phyloP scores from a whole-genome alignment of 805 yeast species.

The Kluyveromyces wickerhamii region DNA sequence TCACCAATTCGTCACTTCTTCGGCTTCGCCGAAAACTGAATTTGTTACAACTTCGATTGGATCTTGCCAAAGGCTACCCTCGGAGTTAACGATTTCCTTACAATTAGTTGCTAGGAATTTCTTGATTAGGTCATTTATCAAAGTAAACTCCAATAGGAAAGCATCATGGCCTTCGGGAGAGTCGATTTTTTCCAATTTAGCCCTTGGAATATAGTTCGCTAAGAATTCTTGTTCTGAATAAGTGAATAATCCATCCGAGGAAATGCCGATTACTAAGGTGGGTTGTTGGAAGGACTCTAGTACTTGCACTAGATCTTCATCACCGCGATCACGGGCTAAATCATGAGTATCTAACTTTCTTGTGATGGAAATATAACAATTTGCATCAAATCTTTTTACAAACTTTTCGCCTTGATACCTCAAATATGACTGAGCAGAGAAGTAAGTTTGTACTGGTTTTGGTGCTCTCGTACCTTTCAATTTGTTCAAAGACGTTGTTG shows the following conservation, averaged over 20 bases:
- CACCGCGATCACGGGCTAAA: constrained; percentile 64
- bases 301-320: constrained; percentile 36
- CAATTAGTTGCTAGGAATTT: constrained; percentile 54
- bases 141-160: constrained; percentile 78
- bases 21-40: constrained; percentile 89
- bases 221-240: constrained; percentile 83
- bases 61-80: constrained; percentile 34
- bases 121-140: constrained; percentile 63
- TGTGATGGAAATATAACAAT: constrained; percentile 90
- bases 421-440: constrained; percentile 91
- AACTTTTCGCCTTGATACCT: constrained; percentile 93
- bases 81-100: constrained; percentile 47
- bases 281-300: constrained; percentile 61
- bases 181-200: constrained; percentile 60
- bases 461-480: constrained; percentile 19
- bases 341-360: constrained; percentile 95
- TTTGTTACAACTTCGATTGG: constrained; percentile 41
- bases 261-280: constrained; percentile 77
- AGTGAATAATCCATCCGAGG: constrained; percentile 89
- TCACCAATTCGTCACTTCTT: constrained; percentile 89
- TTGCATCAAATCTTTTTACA: constrained; percentile 85
- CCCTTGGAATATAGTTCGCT: constrained; percentile 65
- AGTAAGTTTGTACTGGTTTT: constrained; percentile 46
- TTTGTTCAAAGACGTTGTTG: constrained; percentile 19
- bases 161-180: constrained; percentile 99